Percentiles rank a stretch among this genome's conserved stretches.
phyloP scores from a whole-genome alignment of 2,329 filamentous ascomycete species.

The Neofusicoccum parvum region DNA sequence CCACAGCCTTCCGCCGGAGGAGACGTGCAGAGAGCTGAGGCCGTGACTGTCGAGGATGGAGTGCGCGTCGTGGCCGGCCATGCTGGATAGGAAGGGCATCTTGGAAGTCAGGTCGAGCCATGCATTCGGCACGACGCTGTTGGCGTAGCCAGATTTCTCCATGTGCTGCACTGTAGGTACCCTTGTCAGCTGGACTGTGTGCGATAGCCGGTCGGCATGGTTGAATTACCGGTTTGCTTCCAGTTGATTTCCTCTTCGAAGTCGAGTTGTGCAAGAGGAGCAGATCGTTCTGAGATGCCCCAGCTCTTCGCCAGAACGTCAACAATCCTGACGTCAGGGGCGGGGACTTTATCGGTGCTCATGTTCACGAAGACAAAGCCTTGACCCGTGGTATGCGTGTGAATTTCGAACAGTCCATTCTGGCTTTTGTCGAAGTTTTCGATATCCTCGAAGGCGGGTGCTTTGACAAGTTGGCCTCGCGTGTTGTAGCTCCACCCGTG shows the following conservation, averaged over 20 bases:
- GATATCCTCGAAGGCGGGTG: slow-evolving; percentile 44
- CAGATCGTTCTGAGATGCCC: slow-evolving; percentile 23
- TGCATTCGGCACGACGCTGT: not conserved
- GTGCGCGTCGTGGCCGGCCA: not conserved
- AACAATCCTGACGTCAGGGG: slow-evolving; percentile 23
- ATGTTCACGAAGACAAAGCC: slow-evolving; percentile 36
- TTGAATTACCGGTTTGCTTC: slow-evolving; percentile 35
- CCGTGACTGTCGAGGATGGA: not conserved
- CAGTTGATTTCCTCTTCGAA: slow-evolving; percentile 43
- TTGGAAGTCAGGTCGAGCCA: not conserved
- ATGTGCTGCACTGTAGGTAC: slow-evolving; percentile 18
- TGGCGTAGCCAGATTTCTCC: not conserved
- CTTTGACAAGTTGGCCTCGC: slow-evolving; percentile 48
- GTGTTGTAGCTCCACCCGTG: slow-evolving; percentile 52
- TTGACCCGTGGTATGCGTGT: slow-evolving; percentile 27
- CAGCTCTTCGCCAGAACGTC: slow-evolving; percentile 23
- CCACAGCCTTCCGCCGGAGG: slow-evolving; percentile 23
- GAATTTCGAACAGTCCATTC: slow-evolving; percentile 35
- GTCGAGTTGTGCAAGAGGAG: slow-evolving; percentile 38
- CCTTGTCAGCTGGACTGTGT: slow-evolving; percentile 15
- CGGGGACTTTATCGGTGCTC: slow-evolving; percentile 22
- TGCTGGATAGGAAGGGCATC: not conserved
- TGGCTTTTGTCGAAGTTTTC: slow-evolving; percentile 40
- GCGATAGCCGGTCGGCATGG: not conserved
- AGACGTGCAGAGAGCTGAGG: slow-evolving; percentile 19